Conservation (phyloP, 495 filamentous ascomycete species). For the Aspergillus asperescens region DNA sequence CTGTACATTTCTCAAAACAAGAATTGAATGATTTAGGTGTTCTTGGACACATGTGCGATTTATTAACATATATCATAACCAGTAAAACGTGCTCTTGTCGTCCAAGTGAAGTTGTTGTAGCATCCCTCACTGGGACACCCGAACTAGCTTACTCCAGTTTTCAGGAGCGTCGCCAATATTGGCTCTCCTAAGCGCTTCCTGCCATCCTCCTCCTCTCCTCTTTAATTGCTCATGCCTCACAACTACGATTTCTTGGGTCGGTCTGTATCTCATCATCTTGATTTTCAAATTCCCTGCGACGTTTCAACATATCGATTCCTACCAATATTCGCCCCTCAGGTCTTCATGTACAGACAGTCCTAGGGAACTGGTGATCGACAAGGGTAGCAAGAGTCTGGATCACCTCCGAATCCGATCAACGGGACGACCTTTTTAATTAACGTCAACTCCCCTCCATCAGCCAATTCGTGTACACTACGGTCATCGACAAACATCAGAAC, state of each 20-base stretch:
- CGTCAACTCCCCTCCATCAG: neutral
- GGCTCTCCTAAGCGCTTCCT: constrained; percentile 20
- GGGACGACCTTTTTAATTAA: constrained; percentile 4
- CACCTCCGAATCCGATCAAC: constrained; percentile 28
- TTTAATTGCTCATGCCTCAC: constrained; percentile 20
- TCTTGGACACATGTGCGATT: too few relatives aligned
- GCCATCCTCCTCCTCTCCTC: constrained; percentile 16
- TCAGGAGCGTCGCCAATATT: constrained; percentile 8
- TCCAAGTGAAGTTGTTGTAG: constrained; percentile 5
- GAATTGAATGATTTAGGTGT: too few relatives aligned
- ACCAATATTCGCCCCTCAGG: neutral
- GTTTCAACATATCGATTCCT: neutral
- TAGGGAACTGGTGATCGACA: constrained; percentile 24
- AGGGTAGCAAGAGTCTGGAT: constrained; percentile 23
- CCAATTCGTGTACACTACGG: neutral
- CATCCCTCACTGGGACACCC: neutral
- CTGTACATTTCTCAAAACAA: too few relatives aligned
- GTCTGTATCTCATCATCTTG: neutral
- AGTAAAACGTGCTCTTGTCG: neutral
- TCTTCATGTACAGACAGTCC: constrained; percentile 6
- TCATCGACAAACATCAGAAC: neutral
- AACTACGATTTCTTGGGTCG: constrained; percentile 1
- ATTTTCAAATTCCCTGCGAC: constrained; percentile 8
- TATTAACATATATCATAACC: too few relatives aligned
- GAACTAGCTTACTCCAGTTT: neutral